A percentile compares a stretch with the other conserved stretches of the same genome.
These are phyloP conservation scores for Xerocomellus chrysenteron DNA, from an alignment of 768 basidiomycete genomes.

Conservation along the genomic window DNA sequence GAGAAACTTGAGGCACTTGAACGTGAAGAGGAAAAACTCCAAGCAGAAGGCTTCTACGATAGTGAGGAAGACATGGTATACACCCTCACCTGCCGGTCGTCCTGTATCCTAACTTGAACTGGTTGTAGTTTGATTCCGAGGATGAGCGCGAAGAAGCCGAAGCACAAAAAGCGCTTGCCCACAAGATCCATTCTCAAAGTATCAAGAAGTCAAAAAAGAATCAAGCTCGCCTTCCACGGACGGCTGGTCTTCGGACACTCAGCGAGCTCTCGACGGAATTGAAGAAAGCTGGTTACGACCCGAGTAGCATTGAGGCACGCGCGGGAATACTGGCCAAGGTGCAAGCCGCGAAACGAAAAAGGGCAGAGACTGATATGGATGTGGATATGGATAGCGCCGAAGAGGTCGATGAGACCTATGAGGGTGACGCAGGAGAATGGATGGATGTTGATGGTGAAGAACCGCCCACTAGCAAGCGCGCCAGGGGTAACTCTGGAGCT, in stretches of 20 bases:
- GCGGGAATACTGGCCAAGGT: constrained; percentile 79
- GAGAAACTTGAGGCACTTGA: constrained; percentile 97
- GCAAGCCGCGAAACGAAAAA: constrained; percentile 61
- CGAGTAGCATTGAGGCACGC: constrained; percentile 84
- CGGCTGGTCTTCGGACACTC: constrained; percentile 61
- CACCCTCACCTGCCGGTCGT: background rate
- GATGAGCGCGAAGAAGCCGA: constrained; percentile 79
- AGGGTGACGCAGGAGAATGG: constrained; percentile 45
- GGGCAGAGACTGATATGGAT: constrained; percentile 50
- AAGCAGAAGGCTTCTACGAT: constrained; percentile 94
- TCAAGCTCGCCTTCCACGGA: constrained; percentile 73
- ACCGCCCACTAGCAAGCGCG: constrained; percentile 54
- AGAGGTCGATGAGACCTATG: constrained; percentile 33
- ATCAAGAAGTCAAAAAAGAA: constrained; percentile 90
- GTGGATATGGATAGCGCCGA: constrained; percentile 58
- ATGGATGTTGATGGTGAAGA: constrained; percentile 57
- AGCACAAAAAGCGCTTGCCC: constrained; percentile 54
- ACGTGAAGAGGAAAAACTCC: constrained; percentile 91
- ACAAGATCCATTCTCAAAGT: constrained; percentile 71
- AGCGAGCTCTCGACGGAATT: constrained; percentile 76
- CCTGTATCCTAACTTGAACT: background rate
- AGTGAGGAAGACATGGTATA: constrained; percentile 82
- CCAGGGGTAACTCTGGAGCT: constrained; percentile 60
- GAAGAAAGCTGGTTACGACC: constrained; percentile 87
- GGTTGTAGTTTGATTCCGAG: constrained; percentile 50